These are phyloP conservation scores for Schizothecium vesticola DNA, from an alignment of 495 filamentous ascomycete species.

Conservation along the genomic window DNA sequence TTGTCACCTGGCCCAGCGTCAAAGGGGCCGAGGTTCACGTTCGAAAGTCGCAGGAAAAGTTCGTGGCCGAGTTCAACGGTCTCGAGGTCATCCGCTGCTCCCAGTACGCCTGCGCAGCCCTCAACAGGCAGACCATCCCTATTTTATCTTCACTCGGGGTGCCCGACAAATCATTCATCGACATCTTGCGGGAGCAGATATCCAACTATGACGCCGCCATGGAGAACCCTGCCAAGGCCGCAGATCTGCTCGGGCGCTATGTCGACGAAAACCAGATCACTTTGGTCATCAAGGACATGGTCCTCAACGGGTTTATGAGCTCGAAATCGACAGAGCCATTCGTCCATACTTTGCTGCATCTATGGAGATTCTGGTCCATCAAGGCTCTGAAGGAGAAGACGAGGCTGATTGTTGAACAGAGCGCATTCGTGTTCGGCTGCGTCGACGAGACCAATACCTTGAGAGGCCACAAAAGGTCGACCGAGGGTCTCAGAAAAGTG, in stretches of 20 bases:
- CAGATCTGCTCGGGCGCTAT: slow-evolving; percentile 60
- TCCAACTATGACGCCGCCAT: slow-evolving; percentile 61
- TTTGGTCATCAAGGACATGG: slow-evolving; percentile 64
- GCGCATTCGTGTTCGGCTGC: slow-evolving; percentile 85
- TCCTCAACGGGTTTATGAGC: slow-evolving; percentile 74
- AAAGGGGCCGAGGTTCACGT: slow-evolving; percentile 62
- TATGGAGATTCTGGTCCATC: slow-evolving; percentile 80
- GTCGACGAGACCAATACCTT: slow-evolving; percentile 77
- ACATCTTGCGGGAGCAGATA: slow-evolving; percentile 61
- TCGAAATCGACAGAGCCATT: slow-evolving; percentile 62
- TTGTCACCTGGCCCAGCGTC: slow-evolving; percentile 63
- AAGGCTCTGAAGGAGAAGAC: slow-evolving; percentile 91
- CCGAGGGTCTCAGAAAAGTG: slow-evolving; percentile 27
- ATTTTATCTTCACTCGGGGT: slow-evolving; percentile 77
- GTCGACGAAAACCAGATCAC: slow-evolving; percentile 87
- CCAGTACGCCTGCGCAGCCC: slow-evolving; percentile 61
- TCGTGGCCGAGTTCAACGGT: slow-evolving; percentile 60
- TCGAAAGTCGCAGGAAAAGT: slow-evolving; percentile 83
- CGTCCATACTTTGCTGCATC: slow-evolving; percentile 60
- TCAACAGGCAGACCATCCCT: slow-evolving; percentile 87
- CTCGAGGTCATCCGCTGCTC: slow-evolving; percentile 84
- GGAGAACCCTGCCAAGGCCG: slow-evolving; percentile 55
- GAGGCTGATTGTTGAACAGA: slow-evolving; percentile 70
- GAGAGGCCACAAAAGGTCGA: slow-evolving; percentile 51
- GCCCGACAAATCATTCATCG: slow-evolving; percentile 57